Evolutionary conservation across 2,329 filamentous ascomycete species (phyloP).

Genomic region (Clonostachys chloroleuca): DNA sequence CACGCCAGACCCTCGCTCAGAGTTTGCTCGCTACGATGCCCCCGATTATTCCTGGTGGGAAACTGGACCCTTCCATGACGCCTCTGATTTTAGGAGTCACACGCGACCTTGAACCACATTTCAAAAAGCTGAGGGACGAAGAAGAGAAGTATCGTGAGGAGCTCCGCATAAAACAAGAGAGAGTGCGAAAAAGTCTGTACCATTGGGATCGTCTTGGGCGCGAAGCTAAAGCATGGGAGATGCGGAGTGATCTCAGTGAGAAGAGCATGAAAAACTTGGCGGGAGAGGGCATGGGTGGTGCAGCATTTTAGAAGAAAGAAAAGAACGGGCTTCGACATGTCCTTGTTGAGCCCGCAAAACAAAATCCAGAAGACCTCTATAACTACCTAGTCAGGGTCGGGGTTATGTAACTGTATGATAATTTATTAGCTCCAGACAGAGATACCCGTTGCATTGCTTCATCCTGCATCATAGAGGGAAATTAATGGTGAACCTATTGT

Average conservation of each 20-base stretch:
- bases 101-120: constrained; percentile 50
- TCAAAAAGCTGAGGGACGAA: constrained; percentile 49
- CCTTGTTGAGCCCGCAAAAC: too few relatives aligned
- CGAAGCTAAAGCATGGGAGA: constrained; percentile 47
- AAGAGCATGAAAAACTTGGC: constrained; percentile 51
- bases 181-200: constrained; percentile 45
- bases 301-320: constrained; percentile 38
- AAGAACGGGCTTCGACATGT: too few relatives aligned
- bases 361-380: too few relatives aligned
- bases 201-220: constrained; percentile 50
- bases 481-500: too few relatives aligned
- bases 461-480: too few relatives aligned
- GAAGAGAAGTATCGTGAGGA: constrained; percentile 54
- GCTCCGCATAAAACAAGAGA: constrained; percentile 47
- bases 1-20: constrained; percentile 44
- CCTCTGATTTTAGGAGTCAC: constrained; percentile 41
- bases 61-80: constrained; percentile 41
- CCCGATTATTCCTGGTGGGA: constrained; percentile 48
- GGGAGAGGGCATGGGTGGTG: constrained; percentile 50
- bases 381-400: too few relatives aligned
- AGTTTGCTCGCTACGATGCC: constrained; percentile 46
- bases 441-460: too few relatives aligned
- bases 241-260: constrained; percentile 52
- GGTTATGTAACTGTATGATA: background rate
- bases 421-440: background rate